Conservation (phyloP, 441 rosid genomes). For the Populus hybrid region DNA sequence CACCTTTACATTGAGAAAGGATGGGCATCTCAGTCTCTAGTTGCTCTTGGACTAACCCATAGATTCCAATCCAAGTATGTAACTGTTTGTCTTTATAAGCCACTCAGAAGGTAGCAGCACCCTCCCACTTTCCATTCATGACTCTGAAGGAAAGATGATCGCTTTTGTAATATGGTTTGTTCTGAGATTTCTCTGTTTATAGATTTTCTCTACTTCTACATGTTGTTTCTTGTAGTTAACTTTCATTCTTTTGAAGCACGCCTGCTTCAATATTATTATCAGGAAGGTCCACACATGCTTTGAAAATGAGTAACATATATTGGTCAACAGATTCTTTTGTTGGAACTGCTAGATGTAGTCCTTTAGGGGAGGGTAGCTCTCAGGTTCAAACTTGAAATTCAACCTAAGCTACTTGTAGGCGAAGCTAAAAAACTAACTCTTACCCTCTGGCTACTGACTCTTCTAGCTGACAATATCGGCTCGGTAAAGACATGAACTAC, state of each 20-base stretch:
- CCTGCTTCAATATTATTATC: neutral
- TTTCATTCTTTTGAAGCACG: neutral
- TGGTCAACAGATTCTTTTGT: neutral
- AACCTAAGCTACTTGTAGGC: neutral
- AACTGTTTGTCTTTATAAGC: conserved; percentile 85
- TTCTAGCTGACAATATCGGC: neutral
- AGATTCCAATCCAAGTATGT: conserved; percentile 84
- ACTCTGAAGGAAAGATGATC: conserved; percentile 14
- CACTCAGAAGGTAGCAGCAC: conserved; percentile 44
- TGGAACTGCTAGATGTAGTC: neutral
- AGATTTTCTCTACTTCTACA: neutral
- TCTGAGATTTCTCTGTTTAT: conserved; percentile 19
- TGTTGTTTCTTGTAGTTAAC: neutral
- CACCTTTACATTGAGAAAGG: conserved; percentile 80
- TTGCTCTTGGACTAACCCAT: conserved; percentile 80
- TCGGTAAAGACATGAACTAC: too few species aligned
- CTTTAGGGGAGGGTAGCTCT: neutral
- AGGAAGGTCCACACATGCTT: neutral
- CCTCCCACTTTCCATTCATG: neutral
- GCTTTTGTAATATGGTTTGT: conserved; percentile 12
- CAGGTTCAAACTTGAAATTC: too few species aligned
- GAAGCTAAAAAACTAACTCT: neutral
- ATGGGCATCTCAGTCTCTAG: conserved; percentile 68
- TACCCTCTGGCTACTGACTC: neutral
- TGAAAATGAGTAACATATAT: neutral